phyloP scores from a whole-genome alignment of 2,329 filamentous ascomycete species.

The Penicillium sp. region DNA sequence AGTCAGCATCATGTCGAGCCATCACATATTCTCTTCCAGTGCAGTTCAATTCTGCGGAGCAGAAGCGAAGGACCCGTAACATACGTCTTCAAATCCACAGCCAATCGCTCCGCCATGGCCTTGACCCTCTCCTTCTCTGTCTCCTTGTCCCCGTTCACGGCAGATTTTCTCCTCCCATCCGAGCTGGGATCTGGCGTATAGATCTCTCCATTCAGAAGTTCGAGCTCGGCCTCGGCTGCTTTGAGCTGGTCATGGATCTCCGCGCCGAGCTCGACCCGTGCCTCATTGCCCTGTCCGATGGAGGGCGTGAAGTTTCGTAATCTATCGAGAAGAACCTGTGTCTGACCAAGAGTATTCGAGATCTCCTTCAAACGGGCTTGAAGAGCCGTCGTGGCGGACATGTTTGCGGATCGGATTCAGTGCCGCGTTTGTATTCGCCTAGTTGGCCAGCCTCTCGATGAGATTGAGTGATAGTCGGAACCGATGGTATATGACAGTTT shows the following conservation, averaged over 20 bases:
- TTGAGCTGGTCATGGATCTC: slow-evolving; percentile 81
- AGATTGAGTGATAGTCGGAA: too few relatives aligned
- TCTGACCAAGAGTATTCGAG: slow-evolving; percentile 57
- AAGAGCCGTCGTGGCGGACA: slow-evolving; percentile 47
- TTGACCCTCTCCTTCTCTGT: slow-evolving; percentile 68
- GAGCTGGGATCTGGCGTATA: slow-evolving; percentile 65
- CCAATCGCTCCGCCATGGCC: slow-evolving; percentile 68
- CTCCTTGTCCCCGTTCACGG: slow-evolving; percentile 56
- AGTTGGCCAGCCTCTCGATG: too few relatives aligned
- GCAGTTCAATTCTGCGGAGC: not conserved
- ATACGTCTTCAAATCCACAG: slow-evolving; percentile 74
- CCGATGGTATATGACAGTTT: too few relatives aligned
- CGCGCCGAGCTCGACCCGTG: slow-evolving; percentile 71
- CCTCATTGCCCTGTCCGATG: slow-evolving; percentile 66
- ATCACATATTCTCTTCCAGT: not conserved
- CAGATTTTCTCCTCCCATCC: slow-evolving; percentile 35
- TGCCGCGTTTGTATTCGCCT: not conserved
- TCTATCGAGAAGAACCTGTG: slow-evolving; percentile 60
- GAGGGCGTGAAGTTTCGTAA: slow-evolving; percentile 65
- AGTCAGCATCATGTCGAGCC: slow-evolving; percentile 10
- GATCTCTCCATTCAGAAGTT: slow-evolving; percentile 77
- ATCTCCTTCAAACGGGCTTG: slow-evolving; percentile 56
- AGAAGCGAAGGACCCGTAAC: slow-evolving; percentile 13
- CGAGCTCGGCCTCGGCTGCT: slow-evolving; percentile 80
- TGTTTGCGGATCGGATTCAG: slow-evolving; percentile 24